These are phyloP conservation scores for Yamadazyma atmosphaerica DNA, from an alignment of 1,139 yeast species.

Conservation along the genomic window DNA sequence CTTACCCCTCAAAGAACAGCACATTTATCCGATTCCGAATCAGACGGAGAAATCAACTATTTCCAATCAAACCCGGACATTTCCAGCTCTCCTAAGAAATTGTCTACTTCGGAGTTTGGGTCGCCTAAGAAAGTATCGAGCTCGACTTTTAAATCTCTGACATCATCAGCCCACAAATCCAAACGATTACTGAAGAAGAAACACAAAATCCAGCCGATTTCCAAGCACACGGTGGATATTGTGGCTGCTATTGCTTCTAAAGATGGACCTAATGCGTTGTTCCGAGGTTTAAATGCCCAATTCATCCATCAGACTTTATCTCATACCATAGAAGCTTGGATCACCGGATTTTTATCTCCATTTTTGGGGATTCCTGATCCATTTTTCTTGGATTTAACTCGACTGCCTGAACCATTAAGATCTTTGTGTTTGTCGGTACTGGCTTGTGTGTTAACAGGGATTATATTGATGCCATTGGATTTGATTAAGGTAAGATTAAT, in stretches of 20 bases:
- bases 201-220: slow-evolving; percentile 54
- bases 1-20: slow-evolving; percentile 7
- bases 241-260: slow-evolving; percentile 65
- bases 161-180: slow-evolving; percentile 1
- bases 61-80: slow-evolving; percentile 33
- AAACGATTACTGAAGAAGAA: slow-evolving; percentile 9
- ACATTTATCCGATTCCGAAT: slow-evolving; percentile 18
- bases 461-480: slow-evolving; percentile 81
- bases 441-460: slow-evolving; percentile 73
- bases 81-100: slow-evolving; percentile 1
- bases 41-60: slow-evolving; percentile 57
- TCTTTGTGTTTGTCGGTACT: slow-evolving; percentile 67
- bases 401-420: slow-evolving; percentile 72
- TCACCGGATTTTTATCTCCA: slow-evolving; percentile 83
- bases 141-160: background rate
- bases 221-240: slow-evolving; percentile 71
- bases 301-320: slow-evolving; percentile 76
- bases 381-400: slow-evolving; percentile 77
- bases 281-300: slow-evolving; percentile 86
- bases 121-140: background rate
- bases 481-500: slow-evolving; percentile 75
- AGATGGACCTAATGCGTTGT: slow-evolving; percentile 83
- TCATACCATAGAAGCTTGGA: slow-evolving; percentile 86
- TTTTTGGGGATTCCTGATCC: slow-evolving; percentile 89
- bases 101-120: background rate